These are phyloP conservation scores for Apophysomyces variabilis DNA, from an alignment of 371 early-diverging fungal genomes.

Conservation along the genomic window DNA sequence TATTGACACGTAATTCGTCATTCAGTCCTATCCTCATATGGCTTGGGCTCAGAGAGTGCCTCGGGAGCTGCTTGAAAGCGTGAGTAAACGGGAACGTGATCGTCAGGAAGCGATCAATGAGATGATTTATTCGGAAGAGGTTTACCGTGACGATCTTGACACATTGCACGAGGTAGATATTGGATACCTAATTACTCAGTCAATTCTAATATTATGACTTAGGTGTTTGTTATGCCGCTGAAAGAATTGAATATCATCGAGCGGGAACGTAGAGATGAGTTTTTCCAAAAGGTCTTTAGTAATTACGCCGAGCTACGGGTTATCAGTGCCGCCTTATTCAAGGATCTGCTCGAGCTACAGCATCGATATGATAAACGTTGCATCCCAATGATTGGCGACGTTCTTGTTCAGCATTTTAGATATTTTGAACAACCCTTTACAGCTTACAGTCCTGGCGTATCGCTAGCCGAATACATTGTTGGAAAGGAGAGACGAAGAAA, in stretches of 20 bases:
- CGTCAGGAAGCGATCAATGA: slow-evolving; percentile 96
- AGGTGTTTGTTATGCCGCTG: slow-evolving; percentile 42
- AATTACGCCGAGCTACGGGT: slow-evolving; percentile 79
- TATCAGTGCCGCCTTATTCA: slow-evolving; percentile 75
- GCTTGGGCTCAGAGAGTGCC: slow-evolving; percentile 77
- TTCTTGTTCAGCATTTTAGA: slow-evolving; percentile 75
- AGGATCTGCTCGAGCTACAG: slow-evolving; percentile 64
- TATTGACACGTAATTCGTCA: not conserved
- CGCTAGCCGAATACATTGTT: slow-evolving; percentile 81
- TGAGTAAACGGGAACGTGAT: slow-evolving; percentile 79
- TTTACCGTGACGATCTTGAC: slow-evolving; percentile 79
- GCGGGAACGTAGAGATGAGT: slow-evolving; percentile 54
- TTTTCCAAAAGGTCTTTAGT: slow-evolving; percentile 81
- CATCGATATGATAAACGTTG: slow-evolving; percentile 69
- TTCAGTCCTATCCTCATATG: slow-evolving; percentile 33
- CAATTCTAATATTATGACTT: not conserved
- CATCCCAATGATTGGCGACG: slow-evolving; percentile 86
- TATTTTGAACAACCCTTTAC: slow-evolving; percentile 82
- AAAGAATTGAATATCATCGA: slow-evolving; percentile 51
- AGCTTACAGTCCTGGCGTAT: slow-evolving; percentile 87
- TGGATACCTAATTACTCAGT: too few species aligned
- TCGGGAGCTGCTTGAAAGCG: slow-evolving; percentile 68
- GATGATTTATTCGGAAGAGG: slow-evolving; percentile 87
- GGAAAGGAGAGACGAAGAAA: slow-evolving; percentile 76
- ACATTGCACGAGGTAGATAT: slow-evolving; percentile 30